Evolutionary conservation across 129 eudicot species (phyloP), one percentile per base, ranked within the genome.

Genomic region (Ambrosia trifida): DNA sequence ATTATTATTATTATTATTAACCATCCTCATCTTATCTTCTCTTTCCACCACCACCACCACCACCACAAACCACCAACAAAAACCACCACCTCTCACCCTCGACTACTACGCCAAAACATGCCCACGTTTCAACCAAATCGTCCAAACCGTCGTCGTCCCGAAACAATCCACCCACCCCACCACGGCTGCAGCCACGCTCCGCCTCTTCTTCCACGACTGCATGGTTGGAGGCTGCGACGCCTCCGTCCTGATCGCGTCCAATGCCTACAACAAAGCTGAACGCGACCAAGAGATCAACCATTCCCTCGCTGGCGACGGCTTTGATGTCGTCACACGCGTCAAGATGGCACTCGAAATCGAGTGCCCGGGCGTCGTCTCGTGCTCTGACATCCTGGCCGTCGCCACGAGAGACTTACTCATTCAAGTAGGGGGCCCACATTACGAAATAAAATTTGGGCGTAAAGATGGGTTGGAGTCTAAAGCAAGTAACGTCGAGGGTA

Each of bases 131-230:
- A 73, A 74, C 0, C 62, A 72, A 11, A 70, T 86, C 79, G 51
- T 86, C 19, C 80, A 52, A 24, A 71, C 70, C 18, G 11, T 72
- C 6, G 70, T 79, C 52, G 66, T 75, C 31, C 74, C 80, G 0
- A 87, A 84, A 56, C 94, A 87, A 73, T 8, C 66, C 0, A 10
- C 71, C 53, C 50, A 8, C 68, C 88, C 95, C 33, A 85, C 90
- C 77, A 83, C 95, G 51, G 95, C 95, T 0, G 95, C 90, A 11
- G 95, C 90, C 77, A 77, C 80, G 70, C 88, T 88, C 70, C 87
- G 90, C 32, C 68, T 82, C 52, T 85, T 85, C 80, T 85, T 88
- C 83, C 95, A 88, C 31, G 95, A 88, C 51, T 88, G 95, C 73
- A 82, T 88, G 90, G 85, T 88, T 1, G 80, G 70, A 0, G 95